Conservation (phyloP, 2,329 filamentous ascomycete genomes). For the Endothia cerciana region DNA sequence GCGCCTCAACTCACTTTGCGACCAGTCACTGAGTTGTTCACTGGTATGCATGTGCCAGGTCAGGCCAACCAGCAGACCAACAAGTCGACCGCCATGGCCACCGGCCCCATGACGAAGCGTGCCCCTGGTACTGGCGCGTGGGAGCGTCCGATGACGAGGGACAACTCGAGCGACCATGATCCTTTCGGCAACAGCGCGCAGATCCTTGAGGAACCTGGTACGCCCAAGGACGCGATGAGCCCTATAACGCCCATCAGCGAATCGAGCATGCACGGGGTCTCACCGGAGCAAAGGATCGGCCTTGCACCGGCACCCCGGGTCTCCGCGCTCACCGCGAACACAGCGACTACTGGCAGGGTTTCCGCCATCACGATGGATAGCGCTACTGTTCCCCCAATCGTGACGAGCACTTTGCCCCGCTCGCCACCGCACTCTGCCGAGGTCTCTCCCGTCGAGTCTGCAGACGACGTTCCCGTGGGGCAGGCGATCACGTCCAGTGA, state of each 20-base stretch:
- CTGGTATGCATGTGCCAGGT: slow-evolving; percentile 54
- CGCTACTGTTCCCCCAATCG: slow-evolving; percentile 5
- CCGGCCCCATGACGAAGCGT: slow-evolving; percentile 36
- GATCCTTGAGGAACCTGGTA: slow-evolving; percentile 29
- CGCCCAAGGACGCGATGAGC: slow-evolving; percentile 14
- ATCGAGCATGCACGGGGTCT: slow-evolving; percentile 20
- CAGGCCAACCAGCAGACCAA: slow-evolving; percentile 53
- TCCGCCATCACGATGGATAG: slow-evolving; percentile 18
- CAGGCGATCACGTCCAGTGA: slow-evolving; percentile 4
- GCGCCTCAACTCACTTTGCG: slow-evolving; percentile 85
- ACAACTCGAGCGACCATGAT: slow-evolving; percentile 62
- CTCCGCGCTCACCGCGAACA: slow-evolving; percentile 21
- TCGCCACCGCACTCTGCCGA: slow-evolving; percentile 10
- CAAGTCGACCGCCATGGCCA: slow-evolving; percentile 50
- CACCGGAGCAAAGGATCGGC: slow-evolving; percentile 18
- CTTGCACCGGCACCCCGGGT: slow-evolving; percentile 25
- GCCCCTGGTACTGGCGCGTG: slow-evolving; percentile 45
- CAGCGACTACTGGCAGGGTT: slow-evolving; percentile 18
- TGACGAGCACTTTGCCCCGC: slow-evolving; percentile 8
- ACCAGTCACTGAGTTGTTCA: slow-evolving; percentile 82
- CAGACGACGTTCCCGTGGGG: slow-evolving; percentile 14
- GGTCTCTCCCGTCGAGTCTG: slow-evolving; percentile 18
- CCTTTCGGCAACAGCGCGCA: slow-evolving; percentile 71
- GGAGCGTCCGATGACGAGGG: slow-evolving; percentile 50
- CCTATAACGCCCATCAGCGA: slow-evolving; percentile 27